These are phyloP conservation scores for Ascochyta koolunga DNA, from an alignment of 2,329 filamentous ascomycete species.

Conservation along the genomic window DNA sequence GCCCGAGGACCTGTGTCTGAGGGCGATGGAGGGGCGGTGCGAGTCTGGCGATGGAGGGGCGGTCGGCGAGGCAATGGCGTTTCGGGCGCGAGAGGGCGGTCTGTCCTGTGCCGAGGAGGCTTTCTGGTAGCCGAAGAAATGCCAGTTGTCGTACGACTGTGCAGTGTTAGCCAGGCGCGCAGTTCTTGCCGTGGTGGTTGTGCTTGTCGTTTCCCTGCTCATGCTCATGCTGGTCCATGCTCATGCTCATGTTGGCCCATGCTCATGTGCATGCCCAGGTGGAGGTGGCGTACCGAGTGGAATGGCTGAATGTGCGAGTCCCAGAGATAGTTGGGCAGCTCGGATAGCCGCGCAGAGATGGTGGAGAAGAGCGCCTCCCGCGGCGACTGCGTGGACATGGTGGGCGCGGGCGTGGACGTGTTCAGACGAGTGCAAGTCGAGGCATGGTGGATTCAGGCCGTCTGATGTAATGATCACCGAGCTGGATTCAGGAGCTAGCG, in stretches of 20 bases:
- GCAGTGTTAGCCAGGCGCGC: slow-evolving; percentile 22
- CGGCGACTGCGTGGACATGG: slow-evolving; percentile 19
- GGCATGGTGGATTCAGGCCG: slow-evolving; percentile 8
- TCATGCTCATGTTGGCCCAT: no score
- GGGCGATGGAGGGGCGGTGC: slow-evolving; percentile 32
- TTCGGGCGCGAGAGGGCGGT: slow-evolving; percentile 33
- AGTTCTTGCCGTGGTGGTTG: no score
- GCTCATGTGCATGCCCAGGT: no score
- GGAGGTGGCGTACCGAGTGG: slow-evolving; percentile 49
- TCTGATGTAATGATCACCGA: slow-evolving; percentile 2
- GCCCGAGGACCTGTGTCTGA: slow-evolving; percentile 43
- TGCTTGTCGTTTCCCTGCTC: no score
- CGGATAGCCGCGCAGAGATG: slow-evolving; percentile 45
- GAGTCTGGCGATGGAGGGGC: slow-evolving; percentile 40
- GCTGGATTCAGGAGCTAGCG: neutral
- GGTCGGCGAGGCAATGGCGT: slow-evolving; percentile 30
- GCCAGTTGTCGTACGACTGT: slow-evolving; percentile 86
- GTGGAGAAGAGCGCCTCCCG: slow-evolving; percentile 35
- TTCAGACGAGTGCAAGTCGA: neutral
- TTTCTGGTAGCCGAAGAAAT: slow-evolving; percentile 53
- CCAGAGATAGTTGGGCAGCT: slow-evolving; percentile 50
- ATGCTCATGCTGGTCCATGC: no score
- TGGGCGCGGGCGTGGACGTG: slow-evolving; percentile 15
- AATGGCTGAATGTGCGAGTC: slow-evolving; percentile 52
- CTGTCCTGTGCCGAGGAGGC: slow-evolving; percentile 24